Evolutionary conservation across 2,329 filamentous ascomycete genomes (phyloP).

Genomic region (Nemania sp.): DNA sequence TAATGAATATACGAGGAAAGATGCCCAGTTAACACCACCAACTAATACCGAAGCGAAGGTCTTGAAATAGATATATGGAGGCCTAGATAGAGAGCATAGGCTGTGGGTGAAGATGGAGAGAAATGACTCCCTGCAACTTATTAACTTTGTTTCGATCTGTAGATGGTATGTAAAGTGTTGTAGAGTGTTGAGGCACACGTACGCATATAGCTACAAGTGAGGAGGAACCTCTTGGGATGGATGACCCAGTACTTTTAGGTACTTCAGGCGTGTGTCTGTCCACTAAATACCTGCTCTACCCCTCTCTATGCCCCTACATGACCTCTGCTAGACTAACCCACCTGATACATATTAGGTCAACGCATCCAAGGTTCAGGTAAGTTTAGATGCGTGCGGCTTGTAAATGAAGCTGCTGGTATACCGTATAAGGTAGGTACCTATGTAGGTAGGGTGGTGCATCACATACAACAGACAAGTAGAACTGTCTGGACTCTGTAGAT

Average conservation of each 20-base stretch:
- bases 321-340: conserved; percentile 1
- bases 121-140: conserved; percentile 13
- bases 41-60: neutral
- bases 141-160: conserved; percentile 24
- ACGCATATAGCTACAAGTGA: conserved; percentile 10
- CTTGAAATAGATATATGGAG: conserved; percentile 16
- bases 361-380: conserved; percentile 5
- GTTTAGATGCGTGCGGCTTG: conserved; percentile 6
- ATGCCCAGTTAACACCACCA: conserved; percentile 3
- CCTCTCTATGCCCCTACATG: neutral
- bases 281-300: conserved; percentile 2
- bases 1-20: conserved; percentile 1
- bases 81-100: conserved; percentile 6
- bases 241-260: conserved; percentile 10
- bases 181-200: conserved; percentile 11
- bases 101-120: conserved; percentile 14
- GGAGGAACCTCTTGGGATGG: conserved; percentile 18
- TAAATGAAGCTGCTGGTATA: neutral
- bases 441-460: neutral
- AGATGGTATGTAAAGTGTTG: conserved; percentile 28
- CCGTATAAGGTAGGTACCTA: conserved; percentile 1
- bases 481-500: conserved; percentile 33
- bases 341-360: neutral
- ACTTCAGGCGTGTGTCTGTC: neutral
- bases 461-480: neutral